Conservation (phyloP, 208 protist genomes). For the Trypanosomatidae sp. region DNA sequence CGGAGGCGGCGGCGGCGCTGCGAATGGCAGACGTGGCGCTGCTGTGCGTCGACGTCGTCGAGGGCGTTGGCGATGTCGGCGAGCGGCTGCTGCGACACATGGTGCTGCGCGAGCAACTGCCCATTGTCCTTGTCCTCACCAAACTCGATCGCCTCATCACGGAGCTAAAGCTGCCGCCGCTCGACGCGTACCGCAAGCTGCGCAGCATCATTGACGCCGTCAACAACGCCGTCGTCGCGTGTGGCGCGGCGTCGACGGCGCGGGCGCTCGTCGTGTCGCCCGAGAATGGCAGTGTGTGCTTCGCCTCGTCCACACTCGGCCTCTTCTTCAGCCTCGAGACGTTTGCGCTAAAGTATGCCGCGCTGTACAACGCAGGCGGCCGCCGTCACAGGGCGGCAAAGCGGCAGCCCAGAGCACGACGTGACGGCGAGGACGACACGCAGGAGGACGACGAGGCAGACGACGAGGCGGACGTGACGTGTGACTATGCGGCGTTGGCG, state of each 20-base stretch:
- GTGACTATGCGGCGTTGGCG: conserved; percentile 45
- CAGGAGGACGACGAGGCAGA: no score
- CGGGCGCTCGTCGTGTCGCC: conserved; percentile 36
- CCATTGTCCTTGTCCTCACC: conserved; percentile 91
- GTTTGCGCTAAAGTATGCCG: conserved; percentile 92
- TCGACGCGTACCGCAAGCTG: conserved; percentile 98
- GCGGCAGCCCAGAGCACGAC: no score
- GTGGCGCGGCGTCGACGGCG: conserved; percentile 4
- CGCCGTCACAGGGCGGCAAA: no score
- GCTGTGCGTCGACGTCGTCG: conserved; percentile 96
- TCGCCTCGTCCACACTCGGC: conserved; percentile 73
- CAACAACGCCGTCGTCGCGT: conserved; percentile 85
- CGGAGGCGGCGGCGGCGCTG: conserved; percentile 89
- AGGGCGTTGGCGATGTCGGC: conserved; percentile 87
- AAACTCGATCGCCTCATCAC: conserved; percentile 98
- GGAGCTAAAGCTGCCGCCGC: conserved; percentile 97
- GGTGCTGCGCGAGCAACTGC: conserved; percentile 59
- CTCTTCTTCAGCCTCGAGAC: conserved; percentile 92
- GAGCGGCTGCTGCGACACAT: conserved; percentile 78
- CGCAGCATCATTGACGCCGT: conserved; percentile 92
- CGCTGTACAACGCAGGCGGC: conserved; percentile 16
- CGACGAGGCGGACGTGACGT: no score
- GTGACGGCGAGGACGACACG: no score
- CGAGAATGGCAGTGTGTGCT: conserved; percentile 85
- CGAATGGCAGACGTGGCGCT: conserved; percentile 94